Conservation (phyloP, 441 rosid species). For the Gossypium davidsonii region DNA sequence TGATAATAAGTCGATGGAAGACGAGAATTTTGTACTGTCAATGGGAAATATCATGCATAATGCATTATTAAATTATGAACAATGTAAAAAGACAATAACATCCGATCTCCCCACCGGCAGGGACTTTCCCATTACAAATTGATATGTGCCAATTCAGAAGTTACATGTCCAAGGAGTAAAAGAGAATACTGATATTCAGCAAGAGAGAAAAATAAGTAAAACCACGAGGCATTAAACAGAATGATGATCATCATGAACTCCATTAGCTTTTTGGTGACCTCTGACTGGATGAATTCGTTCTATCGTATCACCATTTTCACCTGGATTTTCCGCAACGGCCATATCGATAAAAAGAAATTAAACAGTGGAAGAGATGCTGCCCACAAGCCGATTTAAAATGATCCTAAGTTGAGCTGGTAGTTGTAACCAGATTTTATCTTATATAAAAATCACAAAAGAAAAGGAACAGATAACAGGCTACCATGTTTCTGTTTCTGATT, state of each 20-base stretch:
- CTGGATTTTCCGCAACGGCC: slow-evolving; percentile 36
- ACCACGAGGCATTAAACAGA: background rate
- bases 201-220: background rate
- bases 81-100: background rate
- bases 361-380: background rate
- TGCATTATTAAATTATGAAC: no score
- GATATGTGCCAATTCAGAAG: no score
- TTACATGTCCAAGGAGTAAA: background rate
- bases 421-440: background rate
- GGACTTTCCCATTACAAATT: background rate
- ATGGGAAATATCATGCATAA: no score
- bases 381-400: no score
- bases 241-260: slow-evolving; percentile 39
- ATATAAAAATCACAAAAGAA: background rate
- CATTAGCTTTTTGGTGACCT: slow-evolving; percentile 45
- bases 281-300: slow-evolving; percentile 38
- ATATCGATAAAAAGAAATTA: slow-evolving; percentile 1
- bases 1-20: no score
- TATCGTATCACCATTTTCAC: slow-evolving; percentile 37
- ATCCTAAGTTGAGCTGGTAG: background rate
- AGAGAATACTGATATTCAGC: background rate
- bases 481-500: background rate
- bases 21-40: no score
- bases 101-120: background rate
- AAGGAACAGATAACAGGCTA: background rate